A percentile compares a stretch with the other conserved stretches of the same genome.
phyloP scores from a whole-genome alignment of 129 eudicot species.

The Chrysanthemum makinoi region DNA sequence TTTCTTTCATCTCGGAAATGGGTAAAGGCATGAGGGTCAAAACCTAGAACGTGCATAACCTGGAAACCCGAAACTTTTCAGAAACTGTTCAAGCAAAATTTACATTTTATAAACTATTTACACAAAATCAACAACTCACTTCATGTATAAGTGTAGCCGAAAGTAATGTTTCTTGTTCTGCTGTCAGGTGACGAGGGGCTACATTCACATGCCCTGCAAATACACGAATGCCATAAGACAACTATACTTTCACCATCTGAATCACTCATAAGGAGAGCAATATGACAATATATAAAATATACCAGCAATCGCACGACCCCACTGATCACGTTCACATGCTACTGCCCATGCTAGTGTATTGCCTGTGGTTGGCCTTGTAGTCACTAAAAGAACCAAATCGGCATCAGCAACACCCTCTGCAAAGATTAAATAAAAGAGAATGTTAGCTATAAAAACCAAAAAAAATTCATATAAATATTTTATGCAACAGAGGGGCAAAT shows the following conservation, averaged over 20 bases:
- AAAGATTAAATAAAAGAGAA: not conserved
- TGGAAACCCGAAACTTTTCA: constrained; percentile 21
- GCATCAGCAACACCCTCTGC: constrained; percentile 94
- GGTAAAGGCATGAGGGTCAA: constrained; percentile 94
- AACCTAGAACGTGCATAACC: constrained; percentile 99
- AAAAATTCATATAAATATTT: not conserved
- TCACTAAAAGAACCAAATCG: constrained; percentile 93
- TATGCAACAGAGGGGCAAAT: not conserved
- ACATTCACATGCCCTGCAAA: constrained; percentile 94
- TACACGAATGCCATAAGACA: not conserved
- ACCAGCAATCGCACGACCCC: constrained; percentile 99
- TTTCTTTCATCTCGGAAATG: constrained; percentile 97
- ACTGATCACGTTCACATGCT: constrained; percentile 97
- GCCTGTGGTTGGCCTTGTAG: constrained; percentile 96
- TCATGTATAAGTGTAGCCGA: constrained; percentile 94
- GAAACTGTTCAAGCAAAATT: not conserved
- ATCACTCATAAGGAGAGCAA: too few relatives aligned
- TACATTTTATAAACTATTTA: not conserved
- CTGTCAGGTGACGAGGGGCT: constrained; percentile 98
- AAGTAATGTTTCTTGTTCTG: constrained; percentile 93
- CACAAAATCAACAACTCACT: constrained; percentile 40
- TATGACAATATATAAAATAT: constrained; percentile 12
- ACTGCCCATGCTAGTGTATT: constrained; percentile 99
- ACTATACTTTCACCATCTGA: not conserved
- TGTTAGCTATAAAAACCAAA: not conserved